phyloP scores from a whole-genome alignment of 768 basidiomycete species.

The Rhodotorula sphaerocarpa region DNA sequence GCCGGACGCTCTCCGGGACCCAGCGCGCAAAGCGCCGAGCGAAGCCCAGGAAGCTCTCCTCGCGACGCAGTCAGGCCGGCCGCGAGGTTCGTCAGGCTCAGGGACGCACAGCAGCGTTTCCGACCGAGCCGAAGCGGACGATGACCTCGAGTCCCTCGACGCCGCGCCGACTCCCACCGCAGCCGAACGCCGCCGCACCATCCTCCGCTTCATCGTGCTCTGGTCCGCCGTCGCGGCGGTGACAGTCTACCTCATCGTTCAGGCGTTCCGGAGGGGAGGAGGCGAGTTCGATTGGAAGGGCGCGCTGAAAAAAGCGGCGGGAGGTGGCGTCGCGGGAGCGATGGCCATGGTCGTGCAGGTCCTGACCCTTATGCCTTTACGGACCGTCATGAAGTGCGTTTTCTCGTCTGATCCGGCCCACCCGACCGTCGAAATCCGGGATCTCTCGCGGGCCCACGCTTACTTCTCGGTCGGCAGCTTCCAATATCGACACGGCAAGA shows the following conservation, averaged over 20 bases:
- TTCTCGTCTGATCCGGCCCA: conserved; percentile 56
- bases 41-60: too few species aligned
- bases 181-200: not conserved
- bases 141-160: too few species aligned
- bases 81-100: too few species aligned
- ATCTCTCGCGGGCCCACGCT: not conserved
- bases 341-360: conserved; percentile 92
- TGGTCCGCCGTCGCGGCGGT: conserved; percentile 22
- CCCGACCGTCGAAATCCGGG: conserved; percentile 3
- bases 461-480: conserved; percentile 13
- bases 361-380: conserved; percentile 45
- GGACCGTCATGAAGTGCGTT: conserved; percentile 90
- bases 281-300: conserved; percentile 67
- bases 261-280: conserved; percentile 32
- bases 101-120: too few species aligned
- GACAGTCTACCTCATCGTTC: conserved; percentile 22
- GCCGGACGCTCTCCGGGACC: too few species aligned
- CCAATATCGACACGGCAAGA: conserved; percentile 58
- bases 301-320: conserved; percentile 72
- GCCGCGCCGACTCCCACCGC: not conserved
- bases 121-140: too few species aligned
- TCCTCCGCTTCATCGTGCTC: conserved; percentile 24
- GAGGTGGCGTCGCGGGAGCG: conserved; percentile 49
- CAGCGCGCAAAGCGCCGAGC: too few species aligned
- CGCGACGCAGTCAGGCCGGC: too few species aligned